A percentile compares a stretch with the other conserved stretches of the same genome.
Conservation (phyloP, 495 filamentous ascomycete genomes). For the Aspergillus avenaceus region DNA sequence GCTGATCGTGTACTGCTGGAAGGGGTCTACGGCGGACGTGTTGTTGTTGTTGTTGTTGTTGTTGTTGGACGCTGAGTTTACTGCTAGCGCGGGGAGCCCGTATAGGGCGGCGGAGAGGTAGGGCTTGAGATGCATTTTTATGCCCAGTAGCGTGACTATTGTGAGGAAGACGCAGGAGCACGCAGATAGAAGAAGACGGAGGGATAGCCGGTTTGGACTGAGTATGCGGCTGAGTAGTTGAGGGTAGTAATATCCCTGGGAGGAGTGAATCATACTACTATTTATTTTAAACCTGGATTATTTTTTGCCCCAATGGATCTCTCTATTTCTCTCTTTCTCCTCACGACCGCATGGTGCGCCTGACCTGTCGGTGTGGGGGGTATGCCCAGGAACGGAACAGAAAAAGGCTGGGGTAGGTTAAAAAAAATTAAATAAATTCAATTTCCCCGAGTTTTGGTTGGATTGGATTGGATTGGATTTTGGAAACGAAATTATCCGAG, state of each 20-base stretch:
- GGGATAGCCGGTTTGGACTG: conserved; percentile 30
- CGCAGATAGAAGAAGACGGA: conserved; percentile 23
- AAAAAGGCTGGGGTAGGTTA: conserved; percentile 6
- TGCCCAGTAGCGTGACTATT: conserved; percentile 22
- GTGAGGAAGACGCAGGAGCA: conserved; percentile 32
- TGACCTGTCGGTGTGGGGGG: conserved; percentile 10
- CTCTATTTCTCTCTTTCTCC: too few species aligned
- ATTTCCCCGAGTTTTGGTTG: conserved; percentile 3
- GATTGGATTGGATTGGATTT: neutral
- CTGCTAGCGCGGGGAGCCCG: conserved; percentile 30
- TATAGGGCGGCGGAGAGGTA: conserved; percentile 33
- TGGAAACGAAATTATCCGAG: conserved; percentile 19
- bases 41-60: too few species aligned
- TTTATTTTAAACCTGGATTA: conserved; percentile 7
- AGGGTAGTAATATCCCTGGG: conserved; percentile 15
- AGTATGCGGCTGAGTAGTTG: conserved; percentile 27
- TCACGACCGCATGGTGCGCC: conserved; percentile 23
- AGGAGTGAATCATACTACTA: conserved; percentile 14
- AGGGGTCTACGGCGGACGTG: conserved; percentile 28
- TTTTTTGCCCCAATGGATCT: too few species aligned
- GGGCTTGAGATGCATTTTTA: conserved; percentile 40
- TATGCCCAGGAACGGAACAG: conserved; percentile 7
- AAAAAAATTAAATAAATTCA: neutral
- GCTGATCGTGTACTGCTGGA: conserved; percentile 66
- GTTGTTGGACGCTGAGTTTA: conserved; percentile 14